phyloP scores from a whole-genome alignment of 2,329 filamentous ascomycete species.

The Neonectria faginata region DNA sequence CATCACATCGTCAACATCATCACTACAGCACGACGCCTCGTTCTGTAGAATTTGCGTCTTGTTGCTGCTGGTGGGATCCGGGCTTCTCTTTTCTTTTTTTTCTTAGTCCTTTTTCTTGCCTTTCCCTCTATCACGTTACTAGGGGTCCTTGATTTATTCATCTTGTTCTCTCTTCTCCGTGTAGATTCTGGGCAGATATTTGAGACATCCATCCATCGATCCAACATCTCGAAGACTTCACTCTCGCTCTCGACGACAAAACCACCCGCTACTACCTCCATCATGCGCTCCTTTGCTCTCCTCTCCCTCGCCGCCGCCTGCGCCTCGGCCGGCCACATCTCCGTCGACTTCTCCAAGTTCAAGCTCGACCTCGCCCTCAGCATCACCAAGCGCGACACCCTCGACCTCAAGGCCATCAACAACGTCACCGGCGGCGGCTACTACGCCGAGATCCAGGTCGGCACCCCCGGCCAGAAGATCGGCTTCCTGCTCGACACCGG shows the following conservation, averaged over 20 bases:
- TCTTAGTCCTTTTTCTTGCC: background rate
- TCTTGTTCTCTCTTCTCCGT: background rate
- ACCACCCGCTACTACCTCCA: background rate
- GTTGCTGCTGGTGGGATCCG: background rate
- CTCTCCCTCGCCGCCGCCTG: slow-evolving; percentile 35
- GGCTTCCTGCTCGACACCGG: slow-evolving; percentile 71
- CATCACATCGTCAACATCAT: background rate
- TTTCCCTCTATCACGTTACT: background rate
- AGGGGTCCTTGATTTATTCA: background rate
- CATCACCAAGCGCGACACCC: slow-evolving; percentile 43
- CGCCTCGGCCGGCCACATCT: slow-evolving; percentile 43
- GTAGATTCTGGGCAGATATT: background rate
- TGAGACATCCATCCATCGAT: background rate
- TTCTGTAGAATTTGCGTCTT: background rate
- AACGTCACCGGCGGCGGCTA: slow-evolving; percentile 67
- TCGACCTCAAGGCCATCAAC: slow-evolving; percentile 59
- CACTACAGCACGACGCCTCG: background rate
- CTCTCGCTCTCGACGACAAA: background rate
- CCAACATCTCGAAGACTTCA: background rate
- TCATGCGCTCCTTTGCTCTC: slow-evolving; percentile 37
- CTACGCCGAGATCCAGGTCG: slow-evolving; percentile 67
- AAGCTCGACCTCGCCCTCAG: slow-evolving; percentile 27
- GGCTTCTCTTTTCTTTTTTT: background rate
- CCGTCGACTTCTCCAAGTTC: slow-evolving; percentile 37
- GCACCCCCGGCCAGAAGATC: slow-evolving; percentile 67